Conservation (phyloP, 2,329 filamentous ascomycete genomes). For the Hymenoscyphus repandus region DNA sequence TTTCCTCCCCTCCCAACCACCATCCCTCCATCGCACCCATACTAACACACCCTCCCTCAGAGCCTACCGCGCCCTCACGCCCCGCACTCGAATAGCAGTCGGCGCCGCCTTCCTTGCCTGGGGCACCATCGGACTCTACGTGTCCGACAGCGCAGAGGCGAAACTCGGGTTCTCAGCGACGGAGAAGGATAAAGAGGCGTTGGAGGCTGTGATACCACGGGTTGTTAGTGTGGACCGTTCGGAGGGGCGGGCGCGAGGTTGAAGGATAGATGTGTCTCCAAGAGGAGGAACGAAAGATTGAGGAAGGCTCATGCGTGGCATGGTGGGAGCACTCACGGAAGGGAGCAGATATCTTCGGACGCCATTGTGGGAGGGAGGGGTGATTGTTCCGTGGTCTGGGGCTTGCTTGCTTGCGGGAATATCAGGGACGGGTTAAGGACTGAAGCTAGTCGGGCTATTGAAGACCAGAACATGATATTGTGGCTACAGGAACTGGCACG, state of each 20-base stretch:
- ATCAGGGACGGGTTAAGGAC: too few species aligned
- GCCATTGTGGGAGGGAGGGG: too few species aligned
- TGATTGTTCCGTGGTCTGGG: too few species aligned
- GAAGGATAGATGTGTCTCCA: background rate
- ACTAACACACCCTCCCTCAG: constrained; percentile 12
- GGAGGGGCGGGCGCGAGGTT: background rate
- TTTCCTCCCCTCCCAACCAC: background rate
- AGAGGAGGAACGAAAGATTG: background rate
- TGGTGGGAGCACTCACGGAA: too few species aligned
- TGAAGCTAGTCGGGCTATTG: too few species aligned
- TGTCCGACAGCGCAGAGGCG: constrained; percentile 68
- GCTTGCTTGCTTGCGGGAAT: too few species aligned
- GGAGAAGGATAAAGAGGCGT: constrained; percentile 64
- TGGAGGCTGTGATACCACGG: constrained; percentile 57
- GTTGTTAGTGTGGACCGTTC: constrained; percentile 44
- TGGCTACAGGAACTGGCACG: too few species aligned
- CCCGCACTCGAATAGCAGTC: constrained; percentile 64
- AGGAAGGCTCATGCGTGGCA: too few species aligned
- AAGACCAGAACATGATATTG: too few species aligned
- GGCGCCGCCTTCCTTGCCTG: constrained; percentile 73
- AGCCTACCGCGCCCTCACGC: constrained; percentile 62
- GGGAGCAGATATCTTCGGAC: too few species aligned
- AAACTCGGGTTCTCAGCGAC: constrained; percentile 67
- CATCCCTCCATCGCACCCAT: background rate
- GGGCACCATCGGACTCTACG: constrained; percentile 66